Percentiles rank a stretch among this genome's conserved stretches.
Conservation (phyloP, 148 eudicot genomes). For the Spergularia bocconei region DNA sequence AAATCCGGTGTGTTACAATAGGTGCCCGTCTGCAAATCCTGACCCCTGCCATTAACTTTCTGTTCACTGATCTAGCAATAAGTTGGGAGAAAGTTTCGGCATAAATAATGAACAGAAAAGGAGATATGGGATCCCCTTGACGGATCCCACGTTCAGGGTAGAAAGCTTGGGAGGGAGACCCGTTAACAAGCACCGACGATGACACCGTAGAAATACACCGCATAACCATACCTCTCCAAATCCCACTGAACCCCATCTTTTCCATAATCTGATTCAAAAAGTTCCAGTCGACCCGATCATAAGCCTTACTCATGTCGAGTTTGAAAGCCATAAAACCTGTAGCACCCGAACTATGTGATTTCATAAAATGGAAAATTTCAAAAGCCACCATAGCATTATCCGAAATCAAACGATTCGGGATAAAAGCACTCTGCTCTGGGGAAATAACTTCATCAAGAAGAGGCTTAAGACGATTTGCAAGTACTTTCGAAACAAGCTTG, state of each 20-base stretch:
- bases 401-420: neutral
- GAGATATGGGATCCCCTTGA: neutral
- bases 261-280: neutral
- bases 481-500: neutral
- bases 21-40: neutral
- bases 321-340: neutral
- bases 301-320: neutral
- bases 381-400: neutral
- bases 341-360: neutral
- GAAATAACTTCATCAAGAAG: neutral
- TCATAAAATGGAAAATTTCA: neutral
- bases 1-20: no score
- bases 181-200: neutral
- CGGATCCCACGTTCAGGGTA: neutral
- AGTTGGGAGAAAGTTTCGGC: neutral
- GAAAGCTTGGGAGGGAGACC: rapidly evolving
- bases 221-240: neutral
- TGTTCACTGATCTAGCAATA: neutral
- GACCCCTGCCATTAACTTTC: neutral
- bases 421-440: neutral
- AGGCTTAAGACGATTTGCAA: neutral
- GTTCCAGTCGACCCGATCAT: neutral
- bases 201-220: neutral
- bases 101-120: neutral
- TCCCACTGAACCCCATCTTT: neutral